These are phyloP conservation scores for Phaeotremella fagi DNA, from an alignment of 768 basidiomycete species.

Conservation along the genomic window DNA sequence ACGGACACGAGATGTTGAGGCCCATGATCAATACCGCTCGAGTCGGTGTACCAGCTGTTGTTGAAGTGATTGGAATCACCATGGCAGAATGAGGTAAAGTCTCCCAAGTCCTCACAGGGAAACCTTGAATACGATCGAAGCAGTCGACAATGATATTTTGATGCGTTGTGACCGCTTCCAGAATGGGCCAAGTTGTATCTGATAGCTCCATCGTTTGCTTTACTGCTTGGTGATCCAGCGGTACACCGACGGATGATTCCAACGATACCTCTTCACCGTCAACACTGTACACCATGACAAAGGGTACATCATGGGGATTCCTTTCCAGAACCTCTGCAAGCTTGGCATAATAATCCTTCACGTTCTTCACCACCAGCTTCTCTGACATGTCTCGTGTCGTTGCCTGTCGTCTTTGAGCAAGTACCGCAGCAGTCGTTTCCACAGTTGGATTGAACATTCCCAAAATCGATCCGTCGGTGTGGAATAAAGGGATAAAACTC, in stretches of 20 bases:
- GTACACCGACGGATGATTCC: slow-evolving; percentile 16
- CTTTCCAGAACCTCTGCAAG: slow-evolving; percentile 14
- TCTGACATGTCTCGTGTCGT: slow-evolving; percentile 17
- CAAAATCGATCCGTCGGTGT: slow-evolving; percentile 1
- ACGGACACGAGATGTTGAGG: slow-evolving; percentile 22
- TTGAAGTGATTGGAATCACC: slow-evolving; percentile 21
- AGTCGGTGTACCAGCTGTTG: slow-evolving; percentile 11
- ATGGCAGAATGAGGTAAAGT: slow-evolving; percentile 27
- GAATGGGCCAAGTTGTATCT: slow-evolving; percentile 17
- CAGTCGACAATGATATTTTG: slow-evolving; percentile 22
- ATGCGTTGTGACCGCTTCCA: slow-evolving; percentile 12
- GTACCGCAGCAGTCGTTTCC: slow-evolving; percentile 20
- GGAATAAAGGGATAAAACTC: slow-evolving; percentile 18
- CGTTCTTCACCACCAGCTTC: slow-evolving; percentile 6
- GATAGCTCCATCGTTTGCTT: too few species aligned
- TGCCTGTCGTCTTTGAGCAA: slow-evolving; percentile 18
- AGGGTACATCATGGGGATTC: slow-evolving; percentile 24
- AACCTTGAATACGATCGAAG: slow-evolving; percentile 13
- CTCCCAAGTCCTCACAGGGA: slow-evolving; percentile 28
- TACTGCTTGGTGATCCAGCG: slow-evolving; percentile 11
- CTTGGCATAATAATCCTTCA: slow-evolving; percentile 10
- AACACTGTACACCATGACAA: slow-evolving; percentile 21
- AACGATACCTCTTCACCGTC: slow-evolving; percentile 3
- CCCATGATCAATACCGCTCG: slow-evolving; percentile 25
- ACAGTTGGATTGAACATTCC: slow-evolving; percentile 19